Evolutionary conservation across 805 yeast species (phyloP).

Genomic region (Yarrowia deformans): DNA sequence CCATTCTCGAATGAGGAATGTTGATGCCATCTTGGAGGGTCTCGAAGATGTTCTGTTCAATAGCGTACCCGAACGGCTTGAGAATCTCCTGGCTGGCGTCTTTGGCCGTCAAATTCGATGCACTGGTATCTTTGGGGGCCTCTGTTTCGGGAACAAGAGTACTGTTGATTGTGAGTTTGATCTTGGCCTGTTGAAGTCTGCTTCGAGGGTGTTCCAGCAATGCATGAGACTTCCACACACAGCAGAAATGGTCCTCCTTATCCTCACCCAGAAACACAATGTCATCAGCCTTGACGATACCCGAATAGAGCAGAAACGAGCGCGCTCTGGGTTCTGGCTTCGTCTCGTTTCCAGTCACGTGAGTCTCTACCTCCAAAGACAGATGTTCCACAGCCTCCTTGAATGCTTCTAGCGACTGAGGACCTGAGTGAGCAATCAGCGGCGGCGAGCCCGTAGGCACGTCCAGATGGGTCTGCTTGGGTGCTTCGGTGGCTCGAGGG

Average conservation of each 20-base stretch:
- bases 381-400: constrained; percentile 23
- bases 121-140: constrained; percentile 6
- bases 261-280: constrained; percentile 17
- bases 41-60: constrained; percentile 33
- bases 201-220: constrained; percentile 30
- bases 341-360: constrained; percentile 35
- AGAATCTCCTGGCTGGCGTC: constrained; percentile 13
- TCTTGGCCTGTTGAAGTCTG: constrained; percentile 27
- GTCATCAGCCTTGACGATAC: constrained; percentile 17
- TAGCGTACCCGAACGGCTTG: constrained; percentile 29
- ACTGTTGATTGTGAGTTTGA: constrained; percentile 28
- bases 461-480: constrained; percentile 16
- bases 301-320: constrained; percentile 25
- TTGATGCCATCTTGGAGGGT: constrained; percentile 7
- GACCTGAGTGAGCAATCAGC: not conserved
- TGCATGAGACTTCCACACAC: constrained; percentile 30
- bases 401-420: constrained; percentile 24
- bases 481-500: constrained; percentile 6
- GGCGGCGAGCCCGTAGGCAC: constrained; percentile 20
- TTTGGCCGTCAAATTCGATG: not conserved
- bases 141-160: constrained; percentile 22
- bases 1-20: constrained; percentile 31
- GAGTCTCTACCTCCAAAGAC: constrained; percentile 28
- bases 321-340: constrained; percentile 28
- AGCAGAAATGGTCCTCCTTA: constrained; percentile 25